A percentile compares a stretch with the other conserved stretches of the same genome.
These are phyloP conservation scores for Vigna unguiculata DNA, from an alignment of 306 rosid species.

Conservation along the genomic window DNA sequence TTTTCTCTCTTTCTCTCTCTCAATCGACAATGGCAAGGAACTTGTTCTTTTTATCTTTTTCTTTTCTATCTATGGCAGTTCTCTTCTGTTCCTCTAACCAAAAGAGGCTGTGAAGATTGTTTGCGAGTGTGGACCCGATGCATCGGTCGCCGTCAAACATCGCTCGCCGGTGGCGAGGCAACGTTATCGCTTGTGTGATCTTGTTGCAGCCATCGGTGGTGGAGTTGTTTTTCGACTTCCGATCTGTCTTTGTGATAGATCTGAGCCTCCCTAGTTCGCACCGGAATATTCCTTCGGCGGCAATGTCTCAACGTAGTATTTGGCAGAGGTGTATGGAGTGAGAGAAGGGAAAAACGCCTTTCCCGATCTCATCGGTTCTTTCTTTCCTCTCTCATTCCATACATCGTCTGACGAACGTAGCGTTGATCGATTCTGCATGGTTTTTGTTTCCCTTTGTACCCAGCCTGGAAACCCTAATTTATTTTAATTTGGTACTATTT, in stretches of 20 bases:
- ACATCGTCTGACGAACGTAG: constrained; percentile 42
- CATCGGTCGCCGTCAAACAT: constrained; percentile 11
- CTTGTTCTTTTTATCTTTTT: not conserved
- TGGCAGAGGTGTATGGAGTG: constrained; percentile 45
- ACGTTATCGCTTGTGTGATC: constrained; percentile 18
- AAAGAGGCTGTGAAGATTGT: constrained; percentile 47
- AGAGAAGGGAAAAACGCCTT: constrained; percentile 20
- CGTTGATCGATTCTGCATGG: not conserved
- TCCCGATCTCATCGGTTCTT: not conserved
- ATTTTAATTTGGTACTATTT: too few relatives aligned
- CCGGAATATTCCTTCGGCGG: too few relatives aligned
- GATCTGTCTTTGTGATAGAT: constrained; percentile 15
- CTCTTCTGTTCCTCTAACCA: not conserved
- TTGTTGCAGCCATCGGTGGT: constrained; percentile 56
- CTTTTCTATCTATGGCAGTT: not conserved
- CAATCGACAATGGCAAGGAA: not conserved
- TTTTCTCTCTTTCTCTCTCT: too few relatives aligned
- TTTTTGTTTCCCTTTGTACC: not conserved
- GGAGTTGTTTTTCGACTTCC: constrained; percentile 28
- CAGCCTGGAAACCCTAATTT: too few relatives aligned
- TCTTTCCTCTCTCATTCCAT: constrained; percentile 42
- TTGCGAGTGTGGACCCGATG: constrained; percentile 55
- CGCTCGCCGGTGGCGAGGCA: constrained; percentile 50
- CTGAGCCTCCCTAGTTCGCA: constrained; percentile 48
- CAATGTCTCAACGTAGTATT: constrained; percentile 26